phyloP scores from a whole-genome alignment of 2,329 filamentous ascomycete genomes.

The Fusarium denticulatum region DNA sequence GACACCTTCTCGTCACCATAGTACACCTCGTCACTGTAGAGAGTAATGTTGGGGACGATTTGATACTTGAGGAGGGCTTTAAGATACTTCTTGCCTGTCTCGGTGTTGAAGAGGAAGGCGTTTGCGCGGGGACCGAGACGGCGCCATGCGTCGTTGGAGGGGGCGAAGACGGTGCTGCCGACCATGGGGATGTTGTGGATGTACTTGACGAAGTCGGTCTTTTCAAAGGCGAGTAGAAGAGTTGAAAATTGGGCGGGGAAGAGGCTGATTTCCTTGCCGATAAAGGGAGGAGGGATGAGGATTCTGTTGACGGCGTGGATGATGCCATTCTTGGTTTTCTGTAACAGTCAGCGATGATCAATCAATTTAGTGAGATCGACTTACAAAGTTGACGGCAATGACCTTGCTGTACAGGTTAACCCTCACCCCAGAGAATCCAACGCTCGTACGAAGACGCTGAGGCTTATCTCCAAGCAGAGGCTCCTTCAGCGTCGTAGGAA shows the following conservation, averaged over 20 bases:
- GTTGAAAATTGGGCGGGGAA: constrained; percentile 83
- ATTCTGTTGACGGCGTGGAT: constrained; percentile 81
- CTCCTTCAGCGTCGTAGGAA: constrained; percentile 74
- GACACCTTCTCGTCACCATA: constrained; percentile 42
- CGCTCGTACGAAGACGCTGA: constrained; percentile 77
- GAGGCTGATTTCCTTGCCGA: constrained; percentile 65
- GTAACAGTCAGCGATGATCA: not conserved
- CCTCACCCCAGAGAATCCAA: constrained; percentile 69
- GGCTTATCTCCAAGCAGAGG: constrained; percentile 68
- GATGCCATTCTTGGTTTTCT: constrained; percentile 81
- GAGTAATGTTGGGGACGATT: constrained; percentile 75
- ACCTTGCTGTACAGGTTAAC: constrained; percentile 83
- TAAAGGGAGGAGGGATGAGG: constrained; percentile 77
- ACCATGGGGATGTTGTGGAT: constrained; percentile 63
- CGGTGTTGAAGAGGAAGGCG: constrained; percentile 82
- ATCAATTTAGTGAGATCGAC: constrained; percentile 22
- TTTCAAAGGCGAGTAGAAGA: constrained; percentile 76
- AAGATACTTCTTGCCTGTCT: constrained; percentile 78
- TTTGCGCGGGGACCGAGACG: constrained; percentile 78
- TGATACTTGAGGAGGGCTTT: constrained; percentile 83
- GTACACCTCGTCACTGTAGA: constrained; percentile 88
- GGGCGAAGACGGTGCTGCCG: constrained; percentile 83
- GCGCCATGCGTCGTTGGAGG: constrained; percentile 82
- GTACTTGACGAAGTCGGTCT: constrained; percentile 75
- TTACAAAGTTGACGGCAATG: constrained; percentile 74